A percentile compares a stretch with the other conserved stretches of the same genome.
These are phyloP conservation scores for Geosmithia putterillii DNA, from an alignment of 2,329 filamentous ascomycete species.

Conservation along the genomic window DNA sequence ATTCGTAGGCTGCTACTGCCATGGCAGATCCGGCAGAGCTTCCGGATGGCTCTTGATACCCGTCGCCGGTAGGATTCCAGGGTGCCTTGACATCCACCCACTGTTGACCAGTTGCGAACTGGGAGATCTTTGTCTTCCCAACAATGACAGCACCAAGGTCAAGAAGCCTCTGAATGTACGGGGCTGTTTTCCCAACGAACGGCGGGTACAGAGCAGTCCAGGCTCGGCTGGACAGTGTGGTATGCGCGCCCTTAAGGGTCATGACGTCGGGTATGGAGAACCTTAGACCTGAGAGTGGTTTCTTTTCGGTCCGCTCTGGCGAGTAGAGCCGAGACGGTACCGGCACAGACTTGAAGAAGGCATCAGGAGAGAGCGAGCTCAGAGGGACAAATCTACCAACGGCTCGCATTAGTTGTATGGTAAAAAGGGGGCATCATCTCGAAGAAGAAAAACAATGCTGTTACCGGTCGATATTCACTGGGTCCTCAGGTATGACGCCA, in stretches of 20 bases:
- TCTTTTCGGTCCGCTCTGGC: conserved; percentile 10
- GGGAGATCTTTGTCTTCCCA: conserved; percentile 38
- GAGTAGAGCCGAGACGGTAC: conserved; percentile 25
- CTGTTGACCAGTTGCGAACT: conserved; percentile 31
- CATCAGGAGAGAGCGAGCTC: conserved; percentile 11
- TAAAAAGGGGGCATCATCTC: neutral
- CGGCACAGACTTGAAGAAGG: conserved; percentile 15
- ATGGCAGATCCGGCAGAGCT: conserved; percentile 25
- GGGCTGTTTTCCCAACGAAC: conserved; percentile 28
- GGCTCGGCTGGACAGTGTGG: conserved; percentile 43
- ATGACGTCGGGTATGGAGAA: conserved; percentile 20
- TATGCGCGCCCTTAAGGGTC: conserved; percentile 35
- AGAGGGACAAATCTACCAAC: conserved; percentile 16
- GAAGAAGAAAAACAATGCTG: neutral
- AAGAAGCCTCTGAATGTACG: conserved; percentile 40
- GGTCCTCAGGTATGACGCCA: conserved; percentile 23
- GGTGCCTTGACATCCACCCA: conserved; percentile 26
- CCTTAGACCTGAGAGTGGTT: conserved; percentile 23
- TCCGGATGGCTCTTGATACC: conserved; percentile 22
- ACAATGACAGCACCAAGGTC: conserved; percentile 45
- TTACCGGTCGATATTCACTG: conserved; percentile 13
- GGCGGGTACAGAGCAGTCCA: conserved; percentile 40
- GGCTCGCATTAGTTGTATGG: neutral
- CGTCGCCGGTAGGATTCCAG: conserved; percentile 33
- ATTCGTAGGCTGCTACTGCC: conserved; percentile 25